Evolutionary conservation across 1,284 basidiomycete genomes (phyloP).

Genomic region (Coniophora puteana): DNA sequence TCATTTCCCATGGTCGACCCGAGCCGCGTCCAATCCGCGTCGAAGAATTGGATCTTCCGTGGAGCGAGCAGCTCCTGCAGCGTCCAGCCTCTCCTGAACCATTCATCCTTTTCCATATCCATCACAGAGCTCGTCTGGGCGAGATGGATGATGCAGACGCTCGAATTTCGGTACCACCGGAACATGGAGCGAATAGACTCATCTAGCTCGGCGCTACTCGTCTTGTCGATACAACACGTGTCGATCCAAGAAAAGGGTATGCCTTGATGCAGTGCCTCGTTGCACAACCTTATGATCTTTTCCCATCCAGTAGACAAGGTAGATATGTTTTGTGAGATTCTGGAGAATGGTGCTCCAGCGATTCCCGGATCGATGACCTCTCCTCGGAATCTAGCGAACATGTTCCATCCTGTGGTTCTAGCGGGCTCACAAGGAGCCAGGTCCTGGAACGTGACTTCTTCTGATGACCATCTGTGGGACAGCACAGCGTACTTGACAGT

Average conservation of each 20-base stretch:
- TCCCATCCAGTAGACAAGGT: too few species aligned
- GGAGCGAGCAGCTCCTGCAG: constrained; percentile 5
- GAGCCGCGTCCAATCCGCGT: not conserved
- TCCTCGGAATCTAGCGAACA: too few species aligned
- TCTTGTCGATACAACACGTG: constrained; percentile 7
- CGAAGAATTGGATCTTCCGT: not conserved
- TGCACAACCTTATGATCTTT: constrained; percentile 1
- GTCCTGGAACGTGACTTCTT: constrained; percentile 7
- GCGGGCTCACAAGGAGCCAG: too few species aligned
- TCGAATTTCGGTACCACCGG: constrained; percentile 2
- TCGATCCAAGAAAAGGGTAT: constrained; percentile 3
- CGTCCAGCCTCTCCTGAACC: constrained; percentile 3
- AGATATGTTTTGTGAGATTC: too few species aligned
- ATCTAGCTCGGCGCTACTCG: constrained; percentile 1
- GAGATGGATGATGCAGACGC: constrained; percentile 1
- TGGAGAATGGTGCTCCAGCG: too few species aligned
- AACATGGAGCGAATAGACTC: constrained; percentile 6
- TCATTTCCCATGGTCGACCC: not conserved
- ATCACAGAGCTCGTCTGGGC: not conserved
- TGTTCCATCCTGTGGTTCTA: too few species aligned
- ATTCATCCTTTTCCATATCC: constrained; percentile 1
- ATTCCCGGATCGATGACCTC: too few species aligned
- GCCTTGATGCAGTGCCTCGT: constrained; percentile 1
- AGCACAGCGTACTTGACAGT: constrained; percentile 17
- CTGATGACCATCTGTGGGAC: constrained; percentile 14